Conservation (phyloP, 768 basidiomycete species). For the Myochromella boudieri region DNA sequence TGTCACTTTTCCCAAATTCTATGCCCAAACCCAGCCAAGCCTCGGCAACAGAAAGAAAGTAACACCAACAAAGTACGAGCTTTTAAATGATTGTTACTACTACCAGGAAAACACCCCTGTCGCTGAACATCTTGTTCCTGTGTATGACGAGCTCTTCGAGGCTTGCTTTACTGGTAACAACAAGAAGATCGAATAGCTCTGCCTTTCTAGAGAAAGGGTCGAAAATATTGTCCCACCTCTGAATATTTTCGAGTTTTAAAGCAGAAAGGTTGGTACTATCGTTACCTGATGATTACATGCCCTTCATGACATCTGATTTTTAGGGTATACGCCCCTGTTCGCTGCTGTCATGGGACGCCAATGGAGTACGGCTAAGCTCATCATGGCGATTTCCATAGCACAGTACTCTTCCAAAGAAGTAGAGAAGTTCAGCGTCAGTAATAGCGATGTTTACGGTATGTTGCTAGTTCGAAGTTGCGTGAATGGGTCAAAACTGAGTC, state of each 20-base stretch:
- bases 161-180: slow-evolving; percentile 56
- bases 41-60: neutral
- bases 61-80: neutral
- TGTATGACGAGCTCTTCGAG: slow-evolving; percentile 57
- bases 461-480: neutral
- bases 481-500: neutral
- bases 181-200: slow-evolving; percentile 48
- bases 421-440: slow-evolving; percentile 31
- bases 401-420: slow-evolving; percentile 47
- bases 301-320: slow-evolving; percentile 13
- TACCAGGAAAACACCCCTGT: slow-evolving; percentile 27
- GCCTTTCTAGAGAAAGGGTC: slow-evolving; percentile 40
- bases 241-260: slow-evolving; percentile 35
- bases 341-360: slow-evolving; percentile 46
- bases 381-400: slow-evolving; percentile 55
- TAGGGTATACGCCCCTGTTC: slow-evolving; percentile 46
- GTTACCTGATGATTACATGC: neutral
- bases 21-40: too few relatives aligned
- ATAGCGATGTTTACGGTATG: slow-evolving; percentile 33
- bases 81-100: slow-evolving; percentile 13
- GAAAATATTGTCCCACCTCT: slow-evolving; percentile 31
- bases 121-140: slow-evolving; percentile 30
- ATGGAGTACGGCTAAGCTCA: slow-evolving; percentile 57
- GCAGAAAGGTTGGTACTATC: neutral
- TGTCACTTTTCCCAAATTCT: neutral